Conservation (phyloP, 2,329 filamentous ascomycete genomes). For the Stagonosporopsis cucurbitacearum region DNA sequence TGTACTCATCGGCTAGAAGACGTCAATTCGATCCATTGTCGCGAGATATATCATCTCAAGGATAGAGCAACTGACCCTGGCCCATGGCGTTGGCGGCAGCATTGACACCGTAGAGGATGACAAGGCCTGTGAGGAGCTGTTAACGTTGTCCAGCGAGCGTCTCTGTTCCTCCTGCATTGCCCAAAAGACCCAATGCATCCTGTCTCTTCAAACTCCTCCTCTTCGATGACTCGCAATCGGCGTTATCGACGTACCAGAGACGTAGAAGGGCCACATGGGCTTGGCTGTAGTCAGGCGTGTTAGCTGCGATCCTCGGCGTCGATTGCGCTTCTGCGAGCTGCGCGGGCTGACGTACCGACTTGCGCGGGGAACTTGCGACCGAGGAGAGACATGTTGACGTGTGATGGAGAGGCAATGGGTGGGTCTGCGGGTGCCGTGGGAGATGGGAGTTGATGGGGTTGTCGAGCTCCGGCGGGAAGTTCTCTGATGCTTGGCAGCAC, state of each 20-base stretch:
- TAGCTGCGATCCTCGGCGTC: conserved; percentile 32
- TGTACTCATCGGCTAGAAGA: conserved; percentile 82
- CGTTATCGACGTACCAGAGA: conserved; percentile 74
- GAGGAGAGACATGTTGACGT: conserved; percentile 54
- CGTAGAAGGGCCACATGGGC: conserved; percentile 93
- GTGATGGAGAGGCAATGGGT: conserved; percentile 40
- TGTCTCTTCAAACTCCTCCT: not conserved
- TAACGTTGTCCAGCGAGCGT: conserved; percentile 19
- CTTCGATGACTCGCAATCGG: not conserved
- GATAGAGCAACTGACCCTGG: conserved; percentile 67
- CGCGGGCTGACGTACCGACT: conserved; percentile 52
- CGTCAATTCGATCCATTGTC: conserved; percentile 25
- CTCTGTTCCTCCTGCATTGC: not conserved
- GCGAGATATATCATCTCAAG: not conserved
- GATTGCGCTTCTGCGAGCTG: not conserved
- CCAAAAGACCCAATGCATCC: not conserved
- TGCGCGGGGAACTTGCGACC: conserved; percentile 60
- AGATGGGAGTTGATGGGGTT: conserved; percentile 33
- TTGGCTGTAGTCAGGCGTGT: conserved; percentile 66
- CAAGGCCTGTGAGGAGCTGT: conserved; percentile 64
- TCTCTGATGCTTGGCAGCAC: conserved; percentile 36
- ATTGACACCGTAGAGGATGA: conserved; percentile 94
- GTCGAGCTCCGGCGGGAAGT: conserved; percentile 15
- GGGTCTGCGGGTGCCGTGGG: conserved; percentile 39
- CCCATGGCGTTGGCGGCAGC: conserved; percentile 77